Evolutionary conservation across 768 basidiomycete genomes (phyloP).

Genomic region (Trametes punicea): DNA sequence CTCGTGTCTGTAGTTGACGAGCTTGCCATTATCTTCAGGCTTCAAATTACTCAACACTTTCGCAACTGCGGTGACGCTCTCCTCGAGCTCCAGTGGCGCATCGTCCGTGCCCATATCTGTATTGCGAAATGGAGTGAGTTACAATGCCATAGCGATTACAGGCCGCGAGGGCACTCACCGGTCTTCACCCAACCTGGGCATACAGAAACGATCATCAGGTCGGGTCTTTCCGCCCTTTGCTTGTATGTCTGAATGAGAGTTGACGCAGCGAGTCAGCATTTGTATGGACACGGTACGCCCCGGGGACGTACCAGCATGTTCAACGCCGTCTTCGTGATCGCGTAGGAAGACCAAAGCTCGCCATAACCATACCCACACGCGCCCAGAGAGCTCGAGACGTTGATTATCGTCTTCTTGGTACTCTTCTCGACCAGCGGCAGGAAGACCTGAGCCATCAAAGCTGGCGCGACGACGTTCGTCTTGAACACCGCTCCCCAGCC

Average conservation of each 20-base stretch:
- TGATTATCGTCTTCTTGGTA: conserved; percentile 8
- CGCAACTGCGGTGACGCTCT: conserved; percentile 9
- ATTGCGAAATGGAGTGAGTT: neutral
- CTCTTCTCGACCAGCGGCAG: conserved; percentile 7
- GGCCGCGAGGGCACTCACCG: neutral
- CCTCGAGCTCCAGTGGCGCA: conserved; percentile 13
- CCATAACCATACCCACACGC: neutral
- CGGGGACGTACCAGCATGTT: conserved; percentile 6
- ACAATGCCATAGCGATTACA: neutral
- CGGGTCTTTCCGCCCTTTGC: conserved; percentile 12
- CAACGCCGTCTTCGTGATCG: conserved; percentile 16
- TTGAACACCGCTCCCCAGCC: neutral
- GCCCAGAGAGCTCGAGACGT: conserved; percentile 11
- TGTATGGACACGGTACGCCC: neutral
- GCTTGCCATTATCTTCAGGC: conserved; percentile 4
- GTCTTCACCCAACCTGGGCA: conserved; percentile 22
- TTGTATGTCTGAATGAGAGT: conserved; percentile 15
- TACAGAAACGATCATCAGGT: conserved; percentile 10
- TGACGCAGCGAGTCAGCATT: neutral
- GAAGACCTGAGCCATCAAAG: conserved; percentile 3
- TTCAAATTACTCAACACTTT: conserved; percentile 9
- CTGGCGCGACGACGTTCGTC: conserved; percentile 8
- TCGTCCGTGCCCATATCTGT: conserved; percentile 14
- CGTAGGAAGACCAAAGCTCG: neutral
- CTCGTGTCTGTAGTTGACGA: conserved; percentile 7